Base-by-base conservation (phyloP, 805 yeast genomes). In the Ogataea paraovalis region DNA sequence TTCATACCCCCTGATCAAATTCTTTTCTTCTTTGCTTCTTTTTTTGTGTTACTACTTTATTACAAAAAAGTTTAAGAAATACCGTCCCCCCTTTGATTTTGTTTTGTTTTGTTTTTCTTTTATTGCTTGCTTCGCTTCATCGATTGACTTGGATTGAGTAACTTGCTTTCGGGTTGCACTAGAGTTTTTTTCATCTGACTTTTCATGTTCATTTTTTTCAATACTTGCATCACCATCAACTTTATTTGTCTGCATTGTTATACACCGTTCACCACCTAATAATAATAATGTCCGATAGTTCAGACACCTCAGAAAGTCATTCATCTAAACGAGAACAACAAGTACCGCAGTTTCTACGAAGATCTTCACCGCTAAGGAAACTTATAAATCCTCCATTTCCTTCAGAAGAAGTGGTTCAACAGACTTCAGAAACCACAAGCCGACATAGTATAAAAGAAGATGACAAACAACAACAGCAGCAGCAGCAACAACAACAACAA, bases 351-450 rank as follows among this genome's bases (percentile, higher is more conserved):
- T 37, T 14, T 14, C 44, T 32, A 27, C 21, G 44, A 45, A 50
- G 49, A 41, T 41, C 47, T 20, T 54, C 57, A 10, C 57, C 56
- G 14, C 36, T 54, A 21, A 42, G 50, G 30, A 46, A 40, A 25
- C 46, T 51, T 10, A 42, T 54, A 12, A 49, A 47, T 27, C 44
- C 50, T 30, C 14, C 38, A 18, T 34, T 12, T 30, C 34, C 34
- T 10, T 25, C 28, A 25, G 28, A 25, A 14, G 34, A 30, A 9
- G n/a, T 14, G 6, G 16, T 30, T 30, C 20, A 34, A 34, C 6
- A 16, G 5, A 34, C 16, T n/a, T 10, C 34, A 10, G 16, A 9
- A 30, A 7, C 16, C 16, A 20, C 5, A 18, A 34, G 38, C 20
- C 38, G 38, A 34, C 38, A 5, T 34, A 7, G 5, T 8, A 20